phyloP scores from a whole-genome alignment of 495 filamentous ascomycete genomes.

The Tuber indicum region DNA sequence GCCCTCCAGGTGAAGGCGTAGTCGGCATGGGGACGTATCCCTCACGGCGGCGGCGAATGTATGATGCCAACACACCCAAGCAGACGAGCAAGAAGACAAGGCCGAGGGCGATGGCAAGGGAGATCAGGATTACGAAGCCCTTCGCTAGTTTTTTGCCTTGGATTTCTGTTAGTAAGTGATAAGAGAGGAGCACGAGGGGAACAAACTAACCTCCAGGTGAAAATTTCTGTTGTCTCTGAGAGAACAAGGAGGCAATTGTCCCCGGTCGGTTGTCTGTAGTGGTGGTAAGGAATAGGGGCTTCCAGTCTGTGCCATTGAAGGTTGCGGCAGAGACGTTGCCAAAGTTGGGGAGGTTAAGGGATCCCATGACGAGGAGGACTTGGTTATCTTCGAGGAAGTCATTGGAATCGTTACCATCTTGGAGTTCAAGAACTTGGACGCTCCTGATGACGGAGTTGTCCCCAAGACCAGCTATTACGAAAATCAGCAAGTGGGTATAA shows the following conservation, averaged over 20 bases:
- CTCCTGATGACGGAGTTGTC: slow-evolving; percentile 49
- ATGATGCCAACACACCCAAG: slow-evolving; percentile 73
- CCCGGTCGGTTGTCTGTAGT: slow-evolving; percentile 57
- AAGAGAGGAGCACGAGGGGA: slow-evolving; percentile 15
- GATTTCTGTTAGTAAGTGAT: slow-evolving; percentile 34
- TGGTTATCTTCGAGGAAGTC: slow-evolving; percentile 58
- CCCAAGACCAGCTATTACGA: slow-evolving; percentile 38
- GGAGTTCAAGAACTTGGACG: slow-evolving; percentile 70
- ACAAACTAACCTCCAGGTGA: slow-evolving; percentile 47
- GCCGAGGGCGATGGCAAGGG: slow-evolving; percentile 80
- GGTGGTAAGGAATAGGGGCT: slow-evolving; percentile 72
- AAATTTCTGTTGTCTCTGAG: slow-evolving; percentile 65
- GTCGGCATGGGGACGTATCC: slow-evolving; percentile 81
- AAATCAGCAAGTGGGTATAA: slow-evolving; percentile 10
- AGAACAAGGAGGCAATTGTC: slow-evolving; percentile 70
- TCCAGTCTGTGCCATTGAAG: slow-evolving; percentile 71
- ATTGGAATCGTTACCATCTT: slow-evolving; percentile 57
- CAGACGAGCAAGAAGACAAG: slow-evolving; percentile 84
- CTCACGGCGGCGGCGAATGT: slow-evolving; percentile 73
- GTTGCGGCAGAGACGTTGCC: slow-evolving; percentile 73
- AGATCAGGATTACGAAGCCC: slow-evolving; percentile 84
- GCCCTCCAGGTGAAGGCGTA: slow-evolving; percentile 55
- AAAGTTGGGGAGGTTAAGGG: slow-evolving; percentile 65
- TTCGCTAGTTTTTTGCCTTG: slow-evolving; percentile 59
- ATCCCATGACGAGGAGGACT: slow-evolving; percentile 73